Base-by-base conservation (phyloP, 2,329 filamentous ascomycete genomes). In the Alternaria atra region DNA sequence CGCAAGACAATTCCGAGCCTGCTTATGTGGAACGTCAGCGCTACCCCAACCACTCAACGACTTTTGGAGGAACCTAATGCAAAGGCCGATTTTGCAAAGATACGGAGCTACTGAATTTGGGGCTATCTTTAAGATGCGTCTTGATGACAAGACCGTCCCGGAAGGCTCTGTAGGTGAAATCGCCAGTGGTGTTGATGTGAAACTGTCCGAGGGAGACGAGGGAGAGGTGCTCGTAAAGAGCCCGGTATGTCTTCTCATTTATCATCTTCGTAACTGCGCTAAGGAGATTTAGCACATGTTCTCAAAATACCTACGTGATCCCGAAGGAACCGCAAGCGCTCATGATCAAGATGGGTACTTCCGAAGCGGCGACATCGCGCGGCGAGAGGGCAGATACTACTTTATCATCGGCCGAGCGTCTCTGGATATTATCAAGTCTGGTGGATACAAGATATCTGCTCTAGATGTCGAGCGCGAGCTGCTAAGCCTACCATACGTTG, bases 381-480 rank as follows among this genome's bases (percentile, higher is more conserved):
- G 80, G 12, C 71, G 70, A 60, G 77, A 81, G 58, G 79, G 77
- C 60, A 81, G 62, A 70, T 84, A 74, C 61, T 86, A 85, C 67
- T 86, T 78, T 37, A 86, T 87, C 54, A 77, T 85, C 54, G 85
- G 84, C 8, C 80, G 84, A 10, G 83, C 82, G 9, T 84, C 81
- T 17, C 78, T 85, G 6, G 84, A 86, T 63, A 79, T 87, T 32
- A 85, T 87, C 70, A 86, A 87, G 63, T 83, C 82, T 1, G 84
- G 84, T 15, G 85, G 85, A 0, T 86, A 86, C 65, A 86, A 86
- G 72, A 83, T 86, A 35, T 84, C 82, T 0, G 84, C 84, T 0
- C 72, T 86, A 10, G 84, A 86, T 51, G 83, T 86, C 30, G 85
- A 86, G 69, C 78, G 84, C 17, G 84, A 86, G 62, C 80, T 86